A percentile compares a stretch with the other conserved stretches of the same genome.
These are phyloP conservation scores for Tuber microsphaerosporum DNA, from an alignment of 495 filamentous ascomycete species.

Conservation along the genomic window DNA sequence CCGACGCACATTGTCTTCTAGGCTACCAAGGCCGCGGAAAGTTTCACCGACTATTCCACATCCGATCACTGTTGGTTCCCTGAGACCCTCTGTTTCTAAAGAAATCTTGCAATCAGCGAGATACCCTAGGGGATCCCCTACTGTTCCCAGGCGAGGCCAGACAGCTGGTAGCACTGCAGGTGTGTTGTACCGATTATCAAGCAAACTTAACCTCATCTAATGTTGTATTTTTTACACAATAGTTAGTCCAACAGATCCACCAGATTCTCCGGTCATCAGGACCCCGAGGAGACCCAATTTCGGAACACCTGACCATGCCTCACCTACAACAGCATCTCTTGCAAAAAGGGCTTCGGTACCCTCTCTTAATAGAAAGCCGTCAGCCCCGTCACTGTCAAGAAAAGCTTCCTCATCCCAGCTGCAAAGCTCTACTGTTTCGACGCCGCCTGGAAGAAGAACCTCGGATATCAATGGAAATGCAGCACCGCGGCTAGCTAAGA, in stretches of 20 bases:
- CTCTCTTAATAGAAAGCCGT: slow-evolving; percentile 28
- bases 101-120: slow-evolving; percentile 9
- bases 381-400: slow-evolving; percentile 29
- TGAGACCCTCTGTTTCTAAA: slow-evolving; percentile 26
- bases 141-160: slow-evolving; percentile 1
- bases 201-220: not conserved
- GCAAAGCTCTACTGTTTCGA: slow-evolving; percentile 22
- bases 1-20: slow-evolving; percentile 23
- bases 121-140: slow-evolving; percentile 1
- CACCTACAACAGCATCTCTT: slow-evolving; percentile 30
- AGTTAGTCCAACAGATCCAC: slow-evolving; percentile 8
- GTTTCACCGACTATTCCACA: slow-evolving; percentile 15
- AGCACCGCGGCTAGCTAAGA: slow-evolving; percentile 28
- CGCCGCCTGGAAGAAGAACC: slow-evolving; percentile 28
- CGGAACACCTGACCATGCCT: slow-evolving; percentile 22
- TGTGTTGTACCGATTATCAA: not conserved
- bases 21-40: slow-evolving; percentile 34
- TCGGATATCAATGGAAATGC: slow-evolving; percentile 29
- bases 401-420: slow-evolving; percentile 30
- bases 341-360: slow-evolving; percentile 35
- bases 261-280: slow-evolving; percentile 9
- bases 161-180: not conserved
- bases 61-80: slow-evolving; percentile 23
- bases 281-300: slow-evolving; percentile 14
- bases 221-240: not conserved